phyloP scores from a whole-genome alignment of 257 asterid species.

The Ligustrum vulgare region DNA sequence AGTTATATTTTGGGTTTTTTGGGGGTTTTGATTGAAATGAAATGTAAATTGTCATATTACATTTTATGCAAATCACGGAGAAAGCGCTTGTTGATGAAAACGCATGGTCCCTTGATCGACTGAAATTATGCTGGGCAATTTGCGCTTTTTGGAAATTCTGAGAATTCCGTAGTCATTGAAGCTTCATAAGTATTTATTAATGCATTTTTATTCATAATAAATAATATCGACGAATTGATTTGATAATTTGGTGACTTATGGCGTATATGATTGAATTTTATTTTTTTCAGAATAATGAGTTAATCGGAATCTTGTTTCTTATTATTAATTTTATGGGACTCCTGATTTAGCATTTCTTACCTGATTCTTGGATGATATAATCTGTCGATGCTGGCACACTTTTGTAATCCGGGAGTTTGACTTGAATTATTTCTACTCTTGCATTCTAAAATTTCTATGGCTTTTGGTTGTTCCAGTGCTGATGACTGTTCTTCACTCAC shows the following conservation, averaged over 20 bases:
- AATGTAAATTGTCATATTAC: neutral
- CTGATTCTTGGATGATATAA: neutral
- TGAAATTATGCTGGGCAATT: constrained; percentile 25
- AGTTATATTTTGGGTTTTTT: neutral
- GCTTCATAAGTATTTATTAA: constrained; percentile 30
- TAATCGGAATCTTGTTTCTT: constrained; percentile 1
- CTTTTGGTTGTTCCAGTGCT: constrained; percentile 32
- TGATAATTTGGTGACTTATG: neutral
- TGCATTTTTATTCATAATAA: constrained; percentile 3
- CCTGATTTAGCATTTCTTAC: neutral
- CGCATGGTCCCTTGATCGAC: constrained; percentile 32
- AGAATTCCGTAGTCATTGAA: constrained; percentile 11
- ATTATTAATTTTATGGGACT: neutral
- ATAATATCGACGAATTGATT: constrained; percentile 4
- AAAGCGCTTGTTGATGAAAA: constrained; percentile 1
- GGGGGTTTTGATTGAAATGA: constrained; percentile 13
- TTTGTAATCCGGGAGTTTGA: constrained; percentile 2
- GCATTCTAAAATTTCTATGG: neutral
- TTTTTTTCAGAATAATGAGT: neutral
- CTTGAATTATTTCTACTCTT: neutral
- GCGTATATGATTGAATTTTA: constrained; percentile 6
- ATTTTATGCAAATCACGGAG: neutral
- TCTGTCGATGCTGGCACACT: neutral
- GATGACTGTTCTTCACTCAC: constrained; percentile 42
- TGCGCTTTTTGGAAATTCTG: constrained; percentile 21